Conservation (phyloP, 805 yeast genomes). For the Millerago galiae region DNA sequence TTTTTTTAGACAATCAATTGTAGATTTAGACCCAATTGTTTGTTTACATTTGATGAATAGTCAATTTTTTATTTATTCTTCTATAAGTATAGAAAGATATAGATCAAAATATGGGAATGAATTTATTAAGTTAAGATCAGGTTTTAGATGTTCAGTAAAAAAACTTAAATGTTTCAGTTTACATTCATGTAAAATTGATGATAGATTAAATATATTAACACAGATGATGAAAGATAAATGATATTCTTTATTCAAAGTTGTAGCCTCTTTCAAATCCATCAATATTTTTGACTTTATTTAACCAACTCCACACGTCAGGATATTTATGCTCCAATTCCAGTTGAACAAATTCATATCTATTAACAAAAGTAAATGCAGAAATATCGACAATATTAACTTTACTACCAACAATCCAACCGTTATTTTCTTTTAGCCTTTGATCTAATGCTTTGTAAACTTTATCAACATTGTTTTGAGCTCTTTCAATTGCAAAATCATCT, state of each 20-base stretch:
- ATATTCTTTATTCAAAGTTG: too few relatives aligned
- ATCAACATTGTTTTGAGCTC: constrained; percentile 35
- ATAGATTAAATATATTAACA: not conserved
- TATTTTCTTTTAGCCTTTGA: constrained; percentile 35
- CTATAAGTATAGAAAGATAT: not conserved
- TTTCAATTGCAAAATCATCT: constrained; percentile 42
- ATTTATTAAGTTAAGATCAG: not conserved
- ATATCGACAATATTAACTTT: constrained; percentile 51
- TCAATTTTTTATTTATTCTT: not conserved
- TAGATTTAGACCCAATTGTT: constrained; percentile 3
- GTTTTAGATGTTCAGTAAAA: not conserved
- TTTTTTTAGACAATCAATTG: not conserved
- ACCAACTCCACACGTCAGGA: constrained; percentile 2
- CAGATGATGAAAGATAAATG: too few relatives aligned
- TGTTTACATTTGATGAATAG: not conserved
- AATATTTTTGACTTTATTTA: not conserved
- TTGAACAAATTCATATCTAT: constrained; percentile 31
- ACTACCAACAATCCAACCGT: constrained; percentile 49
- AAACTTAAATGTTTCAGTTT: constrained; percentile 1
- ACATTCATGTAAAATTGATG: constrained; percentile 1
- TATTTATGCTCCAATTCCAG: not conserved
- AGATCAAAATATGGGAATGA: not conserved
- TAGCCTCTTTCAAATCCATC: constrained; percentile 3
- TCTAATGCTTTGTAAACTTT: constrained; percentile 47
- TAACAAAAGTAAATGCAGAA: constrained; percentile 23